phyloP scores from a whole-genome alignment of 441 rosid species.

The Euphorbia schlechtendalii region DNA sequence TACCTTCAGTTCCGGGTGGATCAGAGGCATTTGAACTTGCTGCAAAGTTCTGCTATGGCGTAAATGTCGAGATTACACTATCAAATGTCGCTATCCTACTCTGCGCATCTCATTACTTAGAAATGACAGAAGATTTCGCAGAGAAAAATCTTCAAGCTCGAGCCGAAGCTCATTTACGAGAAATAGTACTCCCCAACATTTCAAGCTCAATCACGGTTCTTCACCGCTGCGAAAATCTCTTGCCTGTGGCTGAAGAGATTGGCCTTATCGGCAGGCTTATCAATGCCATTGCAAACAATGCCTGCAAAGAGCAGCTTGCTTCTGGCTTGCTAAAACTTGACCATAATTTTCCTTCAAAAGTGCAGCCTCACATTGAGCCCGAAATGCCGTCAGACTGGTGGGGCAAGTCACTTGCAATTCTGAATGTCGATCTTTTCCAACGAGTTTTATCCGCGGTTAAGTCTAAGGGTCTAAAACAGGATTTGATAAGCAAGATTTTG shows the following conservation, averaged over 20 bases:
- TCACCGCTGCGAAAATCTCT: conserved; percentile 63
- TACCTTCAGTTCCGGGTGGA: conserved; percentile 67
- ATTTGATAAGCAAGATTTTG: conserved; percentile 86
- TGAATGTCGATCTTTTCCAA: conserved; percentile 77
- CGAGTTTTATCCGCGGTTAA: conserved; percentile 72
- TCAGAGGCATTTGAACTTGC: conserved; percentile 80
- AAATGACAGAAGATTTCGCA: conserved; percentile 77
- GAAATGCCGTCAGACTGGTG: conserved; percentile 89
- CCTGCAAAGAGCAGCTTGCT: conserved; percentile 92
- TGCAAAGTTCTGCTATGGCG: too few relatives aligned
- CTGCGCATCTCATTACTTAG: conserved; percentile 73
- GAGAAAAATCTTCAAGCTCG: conserved; percentile 67
- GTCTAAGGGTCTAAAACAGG: conserved; percentile 89
- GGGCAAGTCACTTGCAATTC: conserved; percentile 71
- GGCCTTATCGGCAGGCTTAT: conserved; percentile 59
- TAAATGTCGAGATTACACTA: conserved; percentile 53
- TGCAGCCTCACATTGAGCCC: conserved; percentile 40
- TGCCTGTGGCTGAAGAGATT: conserved; percentile 69
- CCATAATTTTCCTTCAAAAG: conserved; percentile 49
- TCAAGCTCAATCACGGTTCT: conserved; percentile 62
- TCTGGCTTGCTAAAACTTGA: conserved; percentile 85
- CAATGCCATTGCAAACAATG: conserved; percentile 67
- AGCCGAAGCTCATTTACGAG: conserved; percentile 56
- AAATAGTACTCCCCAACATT: conserved; percentile 56
- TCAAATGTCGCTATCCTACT: conserved; percentile 64